Evolutionary conservation across 768 basidiomycete genomes (phyloP).

Genomic region (Boletus sensibilis): DNA sequence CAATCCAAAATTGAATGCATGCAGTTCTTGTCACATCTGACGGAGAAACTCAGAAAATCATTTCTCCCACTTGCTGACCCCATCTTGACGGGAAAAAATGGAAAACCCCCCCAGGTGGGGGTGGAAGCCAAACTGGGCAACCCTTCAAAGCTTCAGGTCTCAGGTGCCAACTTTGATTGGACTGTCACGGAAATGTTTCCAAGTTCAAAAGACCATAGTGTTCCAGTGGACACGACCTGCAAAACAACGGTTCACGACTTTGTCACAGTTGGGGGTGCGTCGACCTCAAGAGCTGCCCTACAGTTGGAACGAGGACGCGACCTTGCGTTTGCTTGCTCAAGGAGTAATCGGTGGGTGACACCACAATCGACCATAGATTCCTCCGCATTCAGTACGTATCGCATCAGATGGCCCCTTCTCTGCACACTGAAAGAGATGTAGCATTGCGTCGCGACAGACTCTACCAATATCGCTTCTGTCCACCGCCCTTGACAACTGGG

Average conservation of each 20-base stretch:
- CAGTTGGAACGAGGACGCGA: constrained; percentile 22
- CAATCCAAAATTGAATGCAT: not conserved
- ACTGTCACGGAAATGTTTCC: not conserved
- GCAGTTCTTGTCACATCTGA: not conserved
- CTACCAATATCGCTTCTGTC: constrained; percentile 23
- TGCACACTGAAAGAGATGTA: constrained; percentile 14
- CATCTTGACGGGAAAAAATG: not conserved
- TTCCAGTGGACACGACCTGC: not conserved
- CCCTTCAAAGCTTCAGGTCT: no score
- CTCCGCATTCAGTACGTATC: constrained; percentile 25
- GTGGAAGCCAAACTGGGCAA: not conserved
- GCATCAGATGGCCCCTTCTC: not conserved
- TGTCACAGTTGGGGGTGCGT: not conserved
- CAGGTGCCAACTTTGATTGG: not conserved
- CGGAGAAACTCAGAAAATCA: not conserved
- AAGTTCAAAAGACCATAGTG: not conserved
- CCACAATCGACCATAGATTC: constrained; percentile 12
- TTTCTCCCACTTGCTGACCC: not conserved
- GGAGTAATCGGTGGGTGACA: constrained; percentile 17
- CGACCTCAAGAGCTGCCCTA: not conserved
- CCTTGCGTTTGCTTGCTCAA: constrained; percentile 19
- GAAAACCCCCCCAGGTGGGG: constrained; percentile 6
- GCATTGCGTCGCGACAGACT: constrained; percentile 17
- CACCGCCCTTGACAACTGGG: constrained; percentile 12
- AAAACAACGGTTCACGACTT: constrained; percentile 26